phyloP scores from a whole-genome alignment of 2,329 filamentous ascomycete species.

The Phoma herbarum region DNA sequence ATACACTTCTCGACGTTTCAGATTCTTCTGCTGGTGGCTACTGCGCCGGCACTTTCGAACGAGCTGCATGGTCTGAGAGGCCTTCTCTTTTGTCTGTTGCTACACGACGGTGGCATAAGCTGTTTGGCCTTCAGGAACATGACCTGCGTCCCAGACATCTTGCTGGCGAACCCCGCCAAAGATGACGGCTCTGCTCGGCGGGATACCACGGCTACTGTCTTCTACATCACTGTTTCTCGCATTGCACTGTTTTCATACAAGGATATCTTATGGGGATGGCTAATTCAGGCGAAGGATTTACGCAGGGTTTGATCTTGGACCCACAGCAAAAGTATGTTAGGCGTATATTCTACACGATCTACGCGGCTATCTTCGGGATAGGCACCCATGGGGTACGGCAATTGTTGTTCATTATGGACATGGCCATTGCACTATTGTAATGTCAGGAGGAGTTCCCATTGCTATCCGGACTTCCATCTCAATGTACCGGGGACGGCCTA shows the following conservation, averaged over 20 bases:
- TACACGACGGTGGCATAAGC: neutral
- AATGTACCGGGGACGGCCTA: constrained; percentile 13
- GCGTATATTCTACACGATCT: constrained; percentile 18
- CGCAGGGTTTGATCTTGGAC: constrained; percentile 17
- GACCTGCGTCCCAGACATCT: neutral
- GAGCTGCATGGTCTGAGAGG: constrained; percentile 6
- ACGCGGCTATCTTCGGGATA: constrained; percentile 13
- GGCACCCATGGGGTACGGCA: neutral
- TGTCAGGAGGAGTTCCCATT: constrained; percentile 14
- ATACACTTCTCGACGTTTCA: constrained; percentile 17
- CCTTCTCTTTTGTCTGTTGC: constrained; percentile 8
- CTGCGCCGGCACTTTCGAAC: neutral
- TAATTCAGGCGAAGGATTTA: constrained; percentile 17
- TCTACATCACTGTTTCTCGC: constrained; percentile 4
- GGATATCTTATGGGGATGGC: constrained; percentile 13
- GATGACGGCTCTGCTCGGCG: constrained; percentile 1
- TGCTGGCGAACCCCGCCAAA: constrained; percentile 3
- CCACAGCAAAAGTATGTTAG: constrained; percentile 22
- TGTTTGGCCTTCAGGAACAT: neutral
- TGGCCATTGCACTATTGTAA: constrained; percentile 10
- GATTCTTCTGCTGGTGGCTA: neutral
- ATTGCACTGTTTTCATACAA: constrained; percentile 7
- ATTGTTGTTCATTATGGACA: constrained; percentile 8
- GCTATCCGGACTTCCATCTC: constrained; percentile 9
- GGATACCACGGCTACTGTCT: constrained; percentile 2